Percentiles rank a stretch among this genome's conserved stretches.
Evolutionary conservation across 805 yeast genomes (phyloP).

Genomic region (Spathaspora girioi): DNA sequence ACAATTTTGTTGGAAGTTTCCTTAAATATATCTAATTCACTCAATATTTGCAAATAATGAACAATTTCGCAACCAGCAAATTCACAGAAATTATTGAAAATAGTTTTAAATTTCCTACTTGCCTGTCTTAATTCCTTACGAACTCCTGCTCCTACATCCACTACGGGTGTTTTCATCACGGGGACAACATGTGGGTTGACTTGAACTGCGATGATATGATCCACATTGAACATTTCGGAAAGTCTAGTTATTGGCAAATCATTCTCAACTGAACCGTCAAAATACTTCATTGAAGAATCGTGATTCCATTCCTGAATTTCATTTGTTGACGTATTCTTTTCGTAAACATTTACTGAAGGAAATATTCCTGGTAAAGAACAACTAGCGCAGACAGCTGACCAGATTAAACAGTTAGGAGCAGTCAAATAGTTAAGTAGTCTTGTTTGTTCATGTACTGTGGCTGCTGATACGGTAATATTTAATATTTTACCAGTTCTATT

Average conservation of each 20-base stretch:
- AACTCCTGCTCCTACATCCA: slow-evolving; percentile 66
- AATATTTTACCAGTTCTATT: slow-evolving; percentile 91
- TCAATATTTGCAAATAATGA: slow-evolving; percentile 69
- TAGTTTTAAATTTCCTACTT: slow-evolving; percentile 50
- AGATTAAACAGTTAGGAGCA: slow-evolving; percentile 74
- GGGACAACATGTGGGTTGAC: slow-evolving; percentile 97
- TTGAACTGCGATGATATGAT: slow-evolving; percentile 95
- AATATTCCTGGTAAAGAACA: slow-evolving; percentile 93
- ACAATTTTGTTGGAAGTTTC: slow-evolving; percentile 69
- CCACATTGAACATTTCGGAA: slow-evolving; percentile 95
- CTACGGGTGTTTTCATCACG: slow-evolving; percentile 63
- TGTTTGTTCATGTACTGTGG: slow-evolving; percentile 88
- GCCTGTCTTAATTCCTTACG: slow-evolving; percentile 46
- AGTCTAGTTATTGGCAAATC: slow-evolving; percentile 88
- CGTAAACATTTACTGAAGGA: slow-evolving; percentile 80
- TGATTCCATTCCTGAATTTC: slow-evolving; percentile 79
- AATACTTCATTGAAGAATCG: slow-evolving; percentile 67
- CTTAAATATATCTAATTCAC: slow-evolving; percentile 74
- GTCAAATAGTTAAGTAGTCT: slow-evolving; percentile 74
- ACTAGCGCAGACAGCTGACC: slow-evolving; percentile 92
- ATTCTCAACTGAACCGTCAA: slow-evolving; percentile 94
- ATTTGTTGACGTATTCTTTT: slow-evolving; percentile 73
- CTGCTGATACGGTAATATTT: slow-evolving; percentile 91
- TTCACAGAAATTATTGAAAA: slow-evolving; percentile 52
- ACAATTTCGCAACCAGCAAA: slow-evolving; percentile 66